These are phyloP conservation scores for Saprolegnia diclina DNA, from an alignment of 352 stramenopile species.

Conservation along the genomic window DNA sequence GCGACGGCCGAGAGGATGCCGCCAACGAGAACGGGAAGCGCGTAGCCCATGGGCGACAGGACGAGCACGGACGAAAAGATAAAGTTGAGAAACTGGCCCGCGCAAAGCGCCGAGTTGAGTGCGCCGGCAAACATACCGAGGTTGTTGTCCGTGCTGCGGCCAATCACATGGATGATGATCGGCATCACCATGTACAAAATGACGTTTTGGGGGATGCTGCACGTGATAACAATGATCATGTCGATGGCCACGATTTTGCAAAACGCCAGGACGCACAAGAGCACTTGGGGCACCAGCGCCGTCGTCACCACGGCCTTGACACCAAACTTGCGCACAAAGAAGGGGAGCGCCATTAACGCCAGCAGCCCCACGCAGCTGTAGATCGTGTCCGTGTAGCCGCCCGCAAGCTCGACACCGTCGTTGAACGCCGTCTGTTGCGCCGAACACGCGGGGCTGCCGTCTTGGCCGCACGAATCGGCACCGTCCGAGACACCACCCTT, in stretches of 20 bases:
- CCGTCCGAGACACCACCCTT: slow-evolving; percentile 40
- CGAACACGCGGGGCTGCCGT: slow-evolving; percentile 27
- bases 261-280: slow-evolving; percentile 50
- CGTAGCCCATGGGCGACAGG: slow-evolving; percentile 53
- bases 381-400: slow-evolving; percentile 41
- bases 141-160: slow-evolving; percentile 36
- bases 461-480: slow-evolving; percentile 36
- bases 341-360: slow-evolving; percentile 45
- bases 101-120: slow-evolving; percentile 64
- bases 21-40: slow-evolving; percentile 57
- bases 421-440: slow-evolving; percentile 39
- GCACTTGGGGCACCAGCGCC: slow-evolving; percentile 39
- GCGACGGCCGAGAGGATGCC: slow-evolving; percentile 51
- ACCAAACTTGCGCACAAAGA: slow-evolving; percentile 40
- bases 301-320: slow-evolving; percentile 40
- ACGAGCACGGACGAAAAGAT: slow-evolving; percentile 46
- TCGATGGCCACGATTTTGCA: slow-evolving; percentile 37
- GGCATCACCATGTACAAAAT: slow-evolving; percentile 39
- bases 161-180: slow-evolving; percentile 34
- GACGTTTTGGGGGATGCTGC: slow-evolving; percentile 38
- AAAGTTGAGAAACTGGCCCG: slow-evolving; percentile 68
- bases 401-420: slow-evolving; percentile 44
- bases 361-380: slow-evolving; percentile 48
- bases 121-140: slow-evolving; percentile 68
- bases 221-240: slow-evolving; percentile 43